Percentiles rank a stretch among this genome's conserved stretches.
phyloP scores from a whole-genome alignment of 208 protist species.

The Trypanosoma platydactyli region DNA sequence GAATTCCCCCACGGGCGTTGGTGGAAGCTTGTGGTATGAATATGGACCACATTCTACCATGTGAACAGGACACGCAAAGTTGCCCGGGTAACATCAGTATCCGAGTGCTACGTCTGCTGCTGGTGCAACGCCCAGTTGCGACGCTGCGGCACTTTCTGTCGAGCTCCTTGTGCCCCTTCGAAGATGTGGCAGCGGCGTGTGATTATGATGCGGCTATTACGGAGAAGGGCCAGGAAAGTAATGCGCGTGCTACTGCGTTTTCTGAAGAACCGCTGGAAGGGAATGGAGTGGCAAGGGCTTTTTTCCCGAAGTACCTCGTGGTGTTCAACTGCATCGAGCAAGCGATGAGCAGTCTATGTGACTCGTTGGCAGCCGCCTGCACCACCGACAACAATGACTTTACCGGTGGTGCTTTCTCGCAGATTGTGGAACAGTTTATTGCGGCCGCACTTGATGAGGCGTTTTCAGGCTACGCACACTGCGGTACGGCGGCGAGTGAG shows the following conservation, averaged over 20 bases:
- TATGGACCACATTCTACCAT: slow-evolving; percentile 22
- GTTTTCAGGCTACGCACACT: neutral
- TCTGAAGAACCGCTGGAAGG: slow-evolving; percentile 19
- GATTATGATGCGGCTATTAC: slow-evolving; percentile 39
- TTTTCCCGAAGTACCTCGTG: slow-evolving; percentile 44
- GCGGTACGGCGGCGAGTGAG: slow-evolving; percentile 27
- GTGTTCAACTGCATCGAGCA: slow-evolving; percentile 38
- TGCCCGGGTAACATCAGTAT: slow-evolving; percentile 10
- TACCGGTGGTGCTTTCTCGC: slow-evolving; percentile 2
- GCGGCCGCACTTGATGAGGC: slow-evolving; percentile 26
- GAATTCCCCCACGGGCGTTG: neutral
- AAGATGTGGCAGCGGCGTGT: slow-evolving; percentile 21
- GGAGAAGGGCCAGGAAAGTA: slow-evolving; percentile 28
- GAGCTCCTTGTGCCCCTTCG: slow-evolving; percentile 22
- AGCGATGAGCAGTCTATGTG: slow-evolving; percentile 33
- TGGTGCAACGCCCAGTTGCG: slow-evolving; percentile 35
- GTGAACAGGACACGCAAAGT: slow-evolving; percentile 14
- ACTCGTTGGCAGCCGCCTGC: neutral
- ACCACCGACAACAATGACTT: neutral
- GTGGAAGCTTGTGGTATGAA: slow-evolving; percentile 21
- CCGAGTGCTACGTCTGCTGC: slow-evolving; percentile 24
- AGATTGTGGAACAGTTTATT: slow-evolving; percentile 20
- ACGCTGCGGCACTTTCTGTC: slow-evolving; percentile 37
- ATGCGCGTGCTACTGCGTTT: slow-evolving; percentile 12
- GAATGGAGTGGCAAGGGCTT: slow-evolving; percentile 24